Conservation (phyloP, 768 basidiomycete species). For the Tricholoma bakamatsutake region DNA sequence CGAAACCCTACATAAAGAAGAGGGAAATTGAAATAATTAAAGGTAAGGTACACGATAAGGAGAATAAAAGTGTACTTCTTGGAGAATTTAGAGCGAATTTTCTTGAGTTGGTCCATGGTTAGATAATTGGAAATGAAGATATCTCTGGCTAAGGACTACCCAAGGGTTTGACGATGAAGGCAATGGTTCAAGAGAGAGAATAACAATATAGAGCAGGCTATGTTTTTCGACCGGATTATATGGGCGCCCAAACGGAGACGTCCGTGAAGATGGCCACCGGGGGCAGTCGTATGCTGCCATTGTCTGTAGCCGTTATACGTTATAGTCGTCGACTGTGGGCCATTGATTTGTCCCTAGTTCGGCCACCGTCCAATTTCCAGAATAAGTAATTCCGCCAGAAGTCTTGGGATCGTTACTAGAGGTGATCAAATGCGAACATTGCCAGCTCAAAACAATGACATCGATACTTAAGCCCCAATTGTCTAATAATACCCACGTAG, state of each 20-base stretch:
- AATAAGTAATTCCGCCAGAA: background rate
- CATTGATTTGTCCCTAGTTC: background rate
- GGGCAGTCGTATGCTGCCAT: background rate
- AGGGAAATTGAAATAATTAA: background rate
- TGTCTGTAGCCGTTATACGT: background rate
- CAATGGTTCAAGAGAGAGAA: background rate
- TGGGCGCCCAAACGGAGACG: background rate
- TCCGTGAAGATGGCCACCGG: background rate
- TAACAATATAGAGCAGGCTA: background rate
- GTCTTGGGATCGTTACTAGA: background rate
- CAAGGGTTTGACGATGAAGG: background rate
- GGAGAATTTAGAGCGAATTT: slow-evolving; percentile 10
- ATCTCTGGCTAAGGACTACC: background rate
- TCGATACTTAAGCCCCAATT: background rate
- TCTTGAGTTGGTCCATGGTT: slow-evolving; percentile 14
- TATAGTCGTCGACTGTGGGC: background rate
- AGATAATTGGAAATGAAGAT: background rate
- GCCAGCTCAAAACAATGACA: background rate
- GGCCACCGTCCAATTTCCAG: background rate
- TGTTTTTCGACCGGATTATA: background rate
- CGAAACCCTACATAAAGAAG: background rate
- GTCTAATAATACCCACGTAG: background rate
- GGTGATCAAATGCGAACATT: background rate
- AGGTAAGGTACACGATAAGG: background rate
- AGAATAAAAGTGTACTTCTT: slow-evolving; percentile 10